Evolutionary conservation across 192 early-diverging fungal species (phyloP).

Genomic region (Allomyces arbusculus): DNA sequence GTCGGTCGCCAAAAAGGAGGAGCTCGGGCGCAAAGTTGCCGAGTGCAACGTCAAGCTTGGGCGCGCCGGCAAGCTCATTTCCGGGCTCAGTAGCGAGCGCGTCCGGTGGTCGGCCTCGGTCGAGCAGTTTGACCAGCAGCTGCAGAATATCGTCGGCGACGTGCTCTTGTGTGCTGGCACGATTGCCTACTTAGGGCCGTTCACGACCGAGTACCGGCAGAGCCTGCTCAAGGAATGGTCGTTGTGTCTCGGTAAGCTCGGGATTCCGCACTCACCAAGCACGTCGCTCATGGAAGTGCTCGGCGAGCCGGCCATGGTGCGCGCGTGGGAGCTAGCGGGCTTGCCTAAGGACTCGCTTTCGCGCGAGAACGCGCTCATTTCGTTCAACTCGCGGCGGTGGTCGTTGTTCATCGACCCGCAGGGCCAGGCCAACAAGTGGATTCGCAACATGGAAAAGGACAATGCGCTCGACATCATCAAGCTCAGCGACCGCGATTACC

Average conservation of each 20-base stretch:
- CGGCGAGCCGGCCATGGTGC: slow-evolving; percentile 74
- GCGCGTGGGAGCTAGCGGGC: slow-evolving; percentile 65
- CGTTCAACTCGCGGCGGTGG: slow-evolving; percentile 82
- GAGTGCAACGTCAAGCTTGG: slow-evolving; percentile 79
- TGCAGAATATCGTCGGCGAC: slow-evolving; percentile 97
- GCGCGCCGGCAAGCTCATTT: slow-evolving; percentile 66
- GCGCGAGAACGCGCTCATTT: slow-evolving; percentile 95
- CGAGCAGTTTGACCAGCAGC: slow-evolving; percentile 78
- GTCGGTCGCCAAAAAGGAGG: slow-evolving; percentile 76
- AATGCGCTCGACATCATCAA: slow-evolving; percentile 79
- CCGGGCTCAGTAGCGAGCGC: slow-evolving; percentile 80
- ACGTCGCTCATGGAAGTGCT: slow-evolving; percentile 77
- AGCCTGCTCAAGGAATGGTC: slow-evolving; percentile 61
- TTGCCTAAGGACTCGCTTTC: slow-evolving; percentile 80
- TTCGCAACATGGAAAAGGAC: slow-evolving; percentile 65
- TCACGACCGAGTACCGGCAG: slow-evolving; percentile 88
- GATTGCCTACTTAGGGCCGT: slow-evolving; percentile 88
- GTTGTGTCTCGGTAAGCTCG: slow-evolving; percentile 38
- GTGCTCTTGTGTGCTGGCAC: slow-evolving; percentile 78
- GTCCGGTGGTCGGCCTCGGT: slow-evolving; percentile 78
- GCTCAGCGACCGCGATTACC: slow-evolving; percentile 90
- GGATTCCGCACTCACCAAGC: slow-evolving; percentile 53
- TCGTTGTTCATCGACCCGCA: slow-evolving; percentile 95
- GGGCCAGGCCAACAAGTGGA: slow-evolving; percentile 76
- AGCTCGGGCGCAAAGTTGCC: slow-evolving; percentile 77